Base-by-base conservation (phyloP, 305 asterid genomes). In the Fraxinus floribunda region DNA sequence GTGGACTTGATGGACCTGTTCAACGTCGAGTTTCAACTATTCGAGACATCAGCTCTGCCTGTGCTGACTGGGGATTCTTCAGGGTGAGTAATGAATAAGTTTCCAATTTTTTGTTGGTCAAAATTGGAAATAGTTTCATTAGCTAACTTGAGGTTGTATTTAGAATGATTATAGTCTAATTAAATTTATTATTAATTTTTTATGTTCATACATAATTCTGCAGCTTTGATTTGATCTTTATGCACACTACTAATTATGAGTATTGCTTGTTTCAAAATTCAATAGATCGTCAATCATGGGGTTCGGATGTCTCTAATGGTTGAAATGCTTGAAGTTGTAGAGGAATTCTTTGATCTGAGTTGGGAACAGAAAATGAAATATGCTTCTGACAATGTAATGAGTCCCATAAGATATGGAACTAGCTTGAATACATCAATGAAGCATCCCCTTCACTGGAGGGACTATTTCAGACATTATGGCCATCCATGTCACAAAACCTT, bases 361-460 rank as follows among this genome's bases (percentile, higher is more conserved):
- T 32, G 72, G 82, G 73, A 24, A 20, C 90, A 90, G 86, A 90
- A 91, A 75, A 89, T 90, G 93, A 84, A 80, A 75, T 91, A 88
- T 82, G 88, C 24, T 24, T 90, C 91, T 0, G 92, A 90, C 0
- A 88, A 91, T 85, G 95, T 90, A 11, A 80, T 91, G 93, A 86
- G 87, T n/a, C 87, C 89, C 0, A 78, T 89, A 0, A 83, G 95
- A 74, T 89, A 88, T 60, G 93, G 95, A 71, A 91, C 93, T 29
- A 91, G 93, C 70, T 83, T 91, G 88, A 90, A 89, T 82, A 83
- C 93, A 0, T 78, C 89, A 1, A 82, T 78, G 80, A 87, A 79
- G 22, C 91, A 88, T 72, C 0, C 15, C 10, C 92, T 84, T 44
- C 90, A 90, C 52, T 91, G 95, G 95, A 91, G 95, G 76, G 93